Evolutionary conservation across 768 basidiomycete species (phyloP), one percentile per base, ranked within the genome.

Genomic region (Pilatotrama ljubarskyi): DNA sequence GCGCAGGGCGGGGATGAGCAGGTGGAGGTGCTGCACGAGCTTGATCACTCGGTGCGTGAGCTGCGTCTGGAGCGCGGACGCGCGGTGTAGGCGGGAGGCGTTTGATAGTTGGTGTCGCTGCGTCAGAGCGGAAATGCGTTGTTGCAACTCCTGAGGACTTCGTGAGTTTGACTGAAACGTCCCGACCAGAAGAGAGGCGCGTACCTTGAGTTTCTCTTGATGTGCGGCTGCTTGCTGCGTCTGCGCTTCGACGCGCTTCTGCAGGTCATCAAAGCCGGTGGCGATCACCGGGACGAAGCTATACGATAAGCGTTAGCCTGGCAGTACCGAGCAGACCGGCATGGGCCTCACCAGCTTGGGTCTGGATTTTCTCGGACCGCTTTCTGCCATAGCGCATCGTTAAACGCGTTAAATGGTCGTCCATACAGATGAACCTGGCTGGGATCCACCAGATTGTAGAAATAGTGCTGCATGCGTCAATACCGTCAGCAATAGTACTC

Each of bases 381-480:
- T 69, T 88, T 88, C 67, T 88, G 83, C 92, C 92, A 94, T 43
- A 86, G 66, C 9, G 77, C 77, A 43, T 92, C 89, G 47, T 90
- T 87, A 5, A 82, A 81, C 13, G 86, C 85, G 65, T 91, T 91
- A 14, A 78, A 70, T 13, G 93, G 92, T 15, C 89, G 84, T 7
- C 82, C 85, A 62, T 90, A 95, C 51, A 85, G 64, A 25, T 75
- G 77, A 2, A 89, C 83, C 64, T 86, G 79, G 5, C 75, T 76
- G 0, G 90, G 89, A 65, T 89, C 85, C 4, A 93, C 90, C 14
- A 91, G 75, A 66, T 93, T 94, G 71, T 95, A 94, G 65, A 95
- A 95, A 63, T 84, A 84, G 63, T 91, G 83, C 91, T 93, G 55
- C 17, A 13, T 8, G 41, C 35, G 38, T 51, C 6, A 44, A 9